Conservation (phyloP, 2,329 filamentous ascomycete genomes). For the Hymenotorrendiella dingleyae region DNA sequence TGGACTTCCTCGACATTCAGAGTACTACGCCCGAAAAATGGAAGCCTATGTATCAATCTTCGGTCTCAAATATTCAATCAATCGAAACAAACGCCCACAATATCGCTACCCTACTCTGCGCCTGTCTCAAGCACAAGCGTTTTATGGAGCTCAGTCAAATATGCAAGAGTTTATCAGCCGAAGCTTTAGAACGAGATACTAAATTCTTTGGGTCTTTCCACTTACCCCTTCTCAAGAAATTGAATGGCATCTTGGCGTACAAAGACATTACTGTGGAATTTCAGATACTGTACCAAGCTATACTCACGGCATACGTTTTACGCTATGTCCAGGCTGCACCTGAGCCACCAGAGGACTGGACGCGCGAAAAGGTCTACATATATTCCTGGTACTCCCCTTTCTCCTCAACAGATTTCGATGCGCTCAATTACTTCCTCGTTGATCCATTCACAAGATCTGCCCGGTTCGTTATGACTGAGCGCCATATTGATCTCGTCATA, state of each 20-base stretch:
- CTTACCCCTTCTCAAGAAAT: slow-evolving; percentile 6
- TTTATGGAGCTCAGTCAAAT: not conserved
- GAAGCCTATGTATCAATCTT: too few species aligned
- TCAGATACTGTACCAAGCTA: not conserved
- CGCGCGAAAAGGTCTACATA: too few species aligned
- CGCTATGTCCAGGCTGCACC: slow-evolving; percentile 5
- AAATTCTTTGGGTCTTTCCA: slow-evolving; percentile 6
- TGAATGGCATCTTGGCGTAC: not conserved
- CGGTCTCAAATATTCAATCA: not conserved
- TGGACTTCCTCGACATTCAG: too few species aligned
- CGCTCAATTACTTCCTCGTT: too few species aligned
- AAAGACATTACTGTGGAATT: not conserved
- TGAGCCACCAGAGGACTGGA: too few species aligned
- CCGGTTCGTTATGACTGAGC: too few species aligned
- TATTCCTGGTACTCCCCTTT: too few species aligned
- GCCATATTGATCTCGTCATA: too few species aligned
- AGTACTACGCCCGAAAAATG: not conserved
- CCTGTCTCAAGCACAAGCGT: not conserved
- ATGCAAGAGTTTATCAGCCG: not conserved
- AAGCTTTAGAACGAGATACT: not conserved
- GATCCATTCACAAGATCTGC: too few species aligned
- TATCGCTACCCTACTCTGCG: slow-evolving; percentile 6
- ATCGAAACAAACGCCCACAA: slow-evolving; percentile 3
- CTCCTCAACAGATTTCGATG: too few species aligned
- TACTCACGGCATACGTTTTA: slow-evolving; percentile 5